These are phyloP conservation scores for Spirogloea muscicola DNA, from an alignment of 139 green algal species.

Conservation along the genomic window DNA sequence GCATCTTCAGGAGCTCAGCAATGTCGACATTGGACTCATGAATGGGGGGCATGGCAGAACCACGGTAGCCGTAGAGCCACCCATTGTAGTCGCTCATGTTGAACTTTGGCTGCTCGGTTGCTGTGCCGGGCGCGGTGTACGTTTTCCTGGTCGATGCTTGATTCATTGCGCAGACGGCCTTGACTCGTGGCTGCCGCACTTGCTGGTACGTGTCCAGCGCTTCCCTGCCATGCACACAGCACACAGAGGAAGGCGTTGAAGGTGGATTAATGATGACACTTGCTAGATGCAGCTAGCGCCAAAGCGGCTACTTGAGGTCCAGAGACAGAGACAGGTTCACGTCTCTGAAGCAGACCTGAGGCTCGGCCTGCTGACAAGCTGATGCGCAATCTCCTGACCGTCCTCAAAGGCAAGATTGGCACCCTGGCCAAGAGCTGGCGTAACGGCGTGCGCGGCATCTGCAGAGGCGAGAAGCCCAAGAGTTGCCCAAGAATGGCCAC, in stretches of 20 bases:
- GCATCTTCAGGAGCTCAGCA: no score
- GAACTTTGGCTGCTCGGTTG: no score
- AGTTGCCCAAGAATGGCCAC: neutral
- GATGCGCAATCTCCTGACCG: neutral
- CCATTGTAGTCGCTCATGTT: no score
- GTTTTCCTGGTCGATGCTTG: neutral
- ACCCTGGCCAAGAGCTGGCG: neutral
- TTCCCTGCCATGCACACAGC: neutral
- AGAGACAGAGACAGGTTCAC: neutral
- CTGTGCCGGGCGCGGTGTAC: no score
- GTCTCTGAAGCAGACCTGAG: no score
- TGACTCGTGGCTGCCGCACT: constrained; percentile 7
- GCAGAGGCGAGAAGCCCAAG: neutral
- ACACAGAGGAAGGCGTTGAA: neutral
- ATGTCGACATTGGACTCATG: no score
- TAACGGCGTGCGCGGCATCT: constrained; percentile 1
- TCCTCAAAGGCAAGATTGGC: constrained; percentile 25
- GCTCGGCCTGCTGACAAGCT: no score
- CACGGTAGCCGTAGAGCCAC: no score
- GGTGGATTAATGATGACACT: neutral
- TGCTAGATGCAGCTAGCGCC: neutral
- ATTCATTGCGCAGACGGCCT: constrained; percentile 5
- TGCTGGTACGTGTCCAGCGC: constrained; percentile 3
- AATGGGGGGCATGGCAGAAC: no score
- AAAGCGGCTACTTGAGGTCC: neutral